Evolutionary conservation across 805 yeast genomes (phyloP).

Genomic region (Yarrowia sp.): DNA sequence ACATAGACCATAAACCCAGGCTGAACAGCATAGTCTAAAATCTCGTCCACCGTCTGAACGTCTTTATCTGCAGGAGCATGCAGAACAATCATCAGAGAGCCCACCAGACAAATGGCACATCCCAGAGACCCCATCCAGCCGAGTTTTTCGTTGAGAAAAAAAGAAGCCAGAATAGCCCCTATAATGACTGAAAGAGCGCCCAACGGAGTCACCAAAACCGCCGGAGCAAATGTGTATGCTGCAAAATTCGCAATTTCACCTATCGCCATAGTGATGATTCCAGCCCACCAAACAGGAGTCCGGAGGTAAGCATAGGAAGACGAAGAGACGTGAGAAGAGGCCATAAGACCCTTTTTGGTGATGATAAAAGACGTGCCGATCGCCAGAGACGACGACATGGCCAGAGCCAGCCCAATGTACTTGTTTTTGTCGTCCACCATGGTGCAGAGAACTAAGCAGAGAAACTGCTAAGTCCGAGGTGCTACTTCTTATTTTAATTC

Average conservation of each 20-base stretch:
- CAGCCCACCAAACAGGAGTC: conserved; percentile 93
- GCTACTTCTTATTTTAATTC: no score
- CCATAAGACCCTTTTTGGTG: conserved; percentile 79
- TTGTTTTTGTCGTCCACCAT: conserved; percentile 56
- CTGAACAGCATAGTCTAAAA: conserved; percentile 69
- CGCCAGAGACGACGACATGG: conserved; percentile 84
- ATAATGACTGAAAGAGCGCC: conserved; percentile 89
- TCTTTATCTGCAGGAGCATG: conserved; percentile 95
- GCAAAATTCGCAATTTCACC: conserved; percentile 93
- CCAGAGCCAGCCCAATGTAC: conserved; percentile 83
- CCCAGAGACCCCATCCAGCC: conserved; percentile 89
- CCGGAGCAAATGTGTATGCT: conserved; percentile 93
- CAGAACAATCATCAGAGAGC: conserved; percentile 82
- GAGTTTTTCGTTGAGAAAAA: conserved; percentile 78
- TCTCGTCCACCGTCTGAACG: conserved; percentile 82
- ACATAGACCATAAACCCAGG: conserved; percentile 71
- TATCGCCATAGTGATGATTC: conserved; percentile 80
- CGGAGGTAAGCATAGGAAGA: conserved; percentile 74
- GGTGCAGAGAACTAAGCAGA: neutral
- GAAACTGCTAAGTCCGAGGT: neutral
- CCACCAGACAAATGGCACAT: conserved; percentile 84
- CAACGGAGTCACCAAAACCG: conserved; percentile 83
- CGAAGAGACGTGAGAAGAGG: conserved; percentile 61
- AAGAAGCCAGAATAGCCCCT: conserved; percentile 85
- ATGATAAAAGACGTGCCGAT: conserved; percentile 87